Conservation (phyloP, 495 filamentous ascomycete genomes). For the Penicillium canescens region DNA sequence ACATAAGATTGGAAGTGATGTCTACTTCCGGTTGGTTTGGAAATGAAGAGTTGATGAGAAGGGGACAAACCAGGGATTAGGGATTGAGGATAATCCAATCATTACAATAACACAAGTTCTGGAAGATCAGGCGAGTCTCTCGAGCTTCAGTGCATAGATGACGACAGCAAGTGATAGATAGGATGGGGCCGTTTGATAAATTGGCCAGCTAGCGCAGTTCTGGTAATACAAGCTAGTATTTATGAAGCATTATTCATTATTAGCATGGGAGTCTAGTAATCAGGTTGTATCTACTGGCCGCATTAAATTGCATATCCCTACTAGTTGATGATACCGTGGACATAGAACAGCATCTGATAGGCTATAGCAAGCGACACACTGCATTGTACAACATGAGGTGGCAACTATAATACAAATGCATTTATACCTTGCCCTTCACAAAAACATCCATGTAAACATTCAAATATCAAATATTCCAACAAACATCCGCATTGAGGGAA, state of each 20-base stretch:
- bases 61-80: not conserved
- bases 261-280: not conserved
- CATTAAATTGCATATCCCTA: too few relatives aligned
- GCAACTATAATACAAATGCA: too few relatives aligned
- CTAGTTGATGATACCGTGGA: too few relatives aligned
- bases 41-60: not conserved
- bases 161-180: slow-evolving; percentile 19
- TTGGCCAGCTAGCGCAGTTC: not conserved
- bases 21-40: not conserved
- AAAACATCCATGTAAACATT: not conserved
- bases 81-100: not conserved
- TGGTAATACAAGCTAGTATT: slow-evolving; percentile 2
- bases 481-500: not conserved
- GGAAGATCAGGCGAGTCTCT: slow-evolving; percentile 16
- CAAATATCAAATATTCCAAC: not conserved
- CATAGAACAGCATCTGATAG: too few relatives aligned
- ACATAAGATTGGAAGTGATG: slow-evolving; percentile 1
- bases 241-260: slow-evolving; percentile 1
- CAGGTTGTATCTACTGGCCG: too few relatives aligned
- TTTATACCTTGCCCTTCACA: too few relatives aligned
- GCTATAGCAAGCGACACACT: too few relatives aligned
- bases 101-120: not conserved
- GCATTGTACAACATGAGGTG: too few relatives aligned
- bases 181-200: slow-evolving; percentile 12
- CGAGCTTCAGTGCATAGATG: slow-evolving; percentile 13